phyloP scores from a whole-genome alignment of 2,329 filamentous ascomycete genomes.

The Sclerotinia subarctica region DNA sequence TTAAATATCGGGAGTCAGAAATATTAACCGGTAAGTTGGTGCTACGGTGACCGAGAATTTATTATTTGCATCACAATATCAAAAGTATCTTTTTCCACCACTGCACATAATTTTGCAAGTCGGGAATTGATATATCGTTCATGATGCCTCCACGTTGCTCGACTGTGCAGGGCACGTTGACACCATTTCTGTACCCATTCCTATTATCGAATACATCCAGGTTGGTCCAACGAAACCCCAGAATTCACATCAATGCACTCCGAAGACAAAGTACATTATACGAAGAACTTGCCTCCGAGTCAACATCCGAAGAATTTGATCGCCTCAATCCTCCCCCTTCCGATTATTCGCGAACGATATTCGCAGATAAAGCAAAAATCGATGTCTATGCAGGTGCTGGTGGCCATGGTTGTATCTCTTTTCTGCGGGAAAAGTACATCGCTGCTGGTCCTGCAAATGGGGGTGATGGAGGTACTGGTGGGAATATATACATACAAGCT shows the following conservation, averaged over 20 bases:
- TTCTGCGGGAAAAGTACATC: constrained; percentile 86
- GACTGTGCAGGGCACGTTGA: constrained; percentile 33
- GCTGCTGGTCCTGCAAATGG: constrained; percentile 89
- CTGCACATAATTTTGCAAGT: constrained; percentile 11
- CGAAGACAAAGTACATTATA: constrained; percentile 28
- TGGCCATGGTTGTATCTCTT: constrained; percentile 91
- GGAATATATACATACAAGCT: constrained; percentile 92
- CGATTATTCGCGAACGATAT: constrained; percentile 79
- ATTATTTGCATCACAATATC: constrained; percentile 7
- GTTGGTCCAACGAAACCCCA: constrained; percentile 9
- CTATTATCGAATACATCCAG: constrained; percentile 27
- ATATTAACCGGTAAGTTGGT: constrained; percentile 9
- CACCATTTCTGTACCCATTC: constrained; percentile 39
- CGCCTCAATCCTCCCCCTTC: constrained; percentile 78
- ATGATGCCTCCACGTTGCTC: constrained; percentile 38
- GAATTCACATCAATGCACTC: constrained; percentile 23
- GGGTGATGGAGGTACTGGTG: constrained; percentile 87
- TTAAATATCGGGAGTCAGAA: neutral
- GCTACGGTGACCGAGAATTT: constrained; percentile 18
- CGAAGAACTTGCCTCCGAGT: constrained; percentile 14
- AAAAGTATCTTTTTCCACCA: neutral
- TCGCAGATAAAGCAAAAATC: constrained; percentile 81
- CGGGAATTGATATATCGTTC: neutral
- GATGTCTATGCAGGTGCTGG: constrained; percentile 76
- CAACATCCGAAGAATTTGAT: constrained; percentile 38